Base-by-base conservation (phyloP, 2,329 filamentous ascomycete genomes). In the Didymella pomorum region DNA sequence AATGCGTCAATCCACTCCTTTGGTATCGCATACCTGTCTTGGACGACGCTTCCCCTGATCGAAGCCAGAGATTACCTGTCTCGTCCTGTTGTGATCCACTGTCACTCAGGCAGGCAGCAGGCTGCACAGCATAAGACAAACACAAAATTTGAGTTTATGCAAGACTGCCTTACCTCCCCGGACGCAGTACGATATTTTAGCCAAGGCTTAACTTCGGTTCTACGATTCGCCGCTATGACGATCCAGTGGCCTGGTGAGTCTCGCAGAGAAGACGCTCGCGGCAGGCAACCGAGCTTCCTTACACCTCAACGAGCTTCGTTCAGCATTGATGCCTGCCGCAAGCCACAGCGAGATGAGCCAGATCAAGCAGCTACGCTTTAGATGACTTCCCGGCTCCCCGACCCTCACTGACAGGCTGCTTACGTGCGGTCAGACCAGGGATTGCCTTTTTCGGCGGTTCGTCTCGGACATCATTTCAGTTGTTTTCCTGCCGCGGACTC, bases 221-320 rank as follows among this genome's bases (percentile, higher is more conserved):
- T 46, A 29, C 46, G 16, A 41, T 23, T 46, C 33, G 50, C 56
- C 42, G 33, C 23, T 6, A 3, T 18, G 21, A 23, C 25, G 29
- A 35, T 46, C 47, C 55, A 45, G 41, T 39, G 25, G 45, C 21
- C 21, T 42, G 50, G 41, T 46, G 33, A 46, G 25, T 48, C 45
- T 45, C 26, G 52, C 42, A n/a, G n/a, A n/a, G n/a, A n/a, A n/a
- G n/a, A n/a, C n/a, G n/a, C n/a, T 63, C 60, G 56, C 59, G 56
- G 48, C 56, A 52, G 50, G 48, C 51, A 47, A 50, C 58, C 61
- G 58, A 52, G 65, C 61, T 62, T 57, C 53, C 56, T 56, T 58
- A 62, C 64, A 69, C 54, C 64, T 62, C 58, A 60, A 52, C 54
- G 55, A 43, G 12, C 31, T 18, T 33, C 52, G 58, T 66, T 54